These are phyloP conservation scores for Golovinomyces cichoracearum DNA, from an alignment of 2,329 filamentous ascomycete species.

Conservation along the genomic window DNA sequence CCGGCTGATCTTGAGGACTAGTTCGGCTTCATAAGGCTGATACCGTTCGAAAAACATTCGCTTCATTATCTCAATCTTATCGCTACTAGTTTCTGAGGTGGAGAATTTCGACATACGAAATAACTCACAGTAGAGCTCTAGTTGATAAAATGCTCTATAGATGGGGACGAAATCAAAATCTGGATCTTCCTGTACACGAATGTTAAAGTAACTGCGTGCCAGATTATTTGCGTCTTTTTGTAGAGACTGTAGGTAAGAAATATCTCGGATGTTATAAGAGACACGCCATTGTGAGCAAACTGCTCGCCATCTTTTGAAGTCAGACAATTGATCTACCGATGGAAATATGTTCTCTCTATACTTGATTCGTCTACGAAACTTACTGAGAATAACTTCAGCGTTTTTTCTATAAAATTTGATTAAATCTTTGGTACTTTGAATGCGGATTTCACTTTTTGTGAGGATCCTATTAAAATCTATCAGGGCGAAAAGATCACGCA, in stretches of 20 bases:
- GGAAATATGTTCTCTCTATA: background rate
- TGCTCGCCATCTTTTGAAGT: background rate
- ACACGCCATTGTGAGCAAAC: background rate
- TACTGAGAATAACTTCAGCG: background rate
- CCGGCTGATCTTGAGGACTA: background rate
- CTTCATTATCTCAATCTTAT: background rate
- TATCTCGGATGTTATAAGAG: background rate
- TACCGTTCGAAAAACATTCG: constrained; percentile 1
- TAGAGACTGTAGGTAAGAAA: background rate
- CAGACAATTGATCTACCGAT: background rate
- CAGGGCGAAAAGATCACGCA: background rate
- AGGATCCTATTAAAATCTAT: background rate
- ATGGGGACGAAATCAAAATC: background rate
- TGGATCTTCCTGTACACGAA: background rate
- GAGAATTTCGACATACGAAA: background rate
- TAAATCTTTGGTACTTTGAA: background rate
- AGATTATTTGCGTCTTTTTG: constrained; percentile 1
- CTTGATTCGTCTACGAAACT: background rate
- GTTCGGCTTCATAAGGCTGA: background rate
- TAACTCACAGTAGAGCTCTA: constrained; percentile 1
- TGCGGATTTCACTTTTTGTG: background rate
- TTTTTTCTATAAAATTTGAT: constrained; percentile 1
- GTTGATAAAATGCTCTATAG: background rate
- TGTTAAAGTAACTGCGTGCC: background rate
- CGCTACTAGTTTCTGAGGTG: constrained; percentile 1